Evolutionary conservation across 1,284 basidiomycete genomes (phyloP), one percentile per base, ranked within the genome.

Genomic region (Erythrobasidium hasegawianum): DNA sequence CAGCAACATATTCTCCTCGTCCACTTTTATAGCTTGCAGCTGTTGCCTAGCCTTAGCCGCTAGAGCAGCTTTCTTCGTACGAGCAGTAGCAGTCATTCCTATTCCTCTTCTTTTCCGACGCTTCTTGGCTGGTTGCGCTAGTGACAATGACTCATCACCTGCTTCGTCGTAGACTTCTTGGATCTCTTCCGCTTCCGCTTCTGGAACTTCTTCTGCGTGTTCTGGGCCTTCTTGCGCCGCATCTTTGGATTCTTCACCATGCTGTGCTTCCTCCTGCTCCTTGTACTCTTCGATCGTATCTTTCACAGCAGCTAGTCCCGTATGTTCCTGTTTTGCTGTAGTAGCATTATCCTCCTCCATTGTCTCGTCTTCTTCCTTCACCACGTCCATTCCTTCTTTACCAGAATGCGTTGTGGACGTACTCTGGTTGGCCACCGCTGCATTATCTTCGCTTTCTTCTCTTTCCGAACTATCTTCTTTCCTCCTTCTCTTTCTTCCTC

Each of bases 321-420:
- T 43, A n/a, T 24, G 27, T 11, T 39, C 1, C 11, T 57, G 27
- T 1, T n/a, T 54, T 5, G 29, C 59, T n/a, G n/a, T n/a, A n/a
- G 47, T 53, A 18, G 58, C 41, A 40, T 50, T 20, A 24, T 41
- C 60, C 27, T 47, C 43, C 8, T 47, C 43, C 16, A 18, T 14
- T 7, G 4, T 47, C 43, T 65, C 62, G 11, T 65, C 62, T 29
- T 65, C 62, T 41, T 65, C 62, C 11, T 65, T 65, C 18, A 65
- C 55, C 1, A 49, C 33, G 14, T 58, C 62, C 62, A 65, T 65
- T n/a, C 54, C 61, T 18, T 64, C 61, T n/a, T 64, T 43, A n/a
- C 43, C 43, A 4, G 16, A n/a, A n/a, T 24, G 16, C n/a, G 43
- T 47, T 4, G 43, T 47, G 16, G 16, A 18, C 4, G 26, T 16